Base-by-base conservation (phyloP, 2,329 filamentous ascomycete species). In the Phialophora chinensis region DNA sequence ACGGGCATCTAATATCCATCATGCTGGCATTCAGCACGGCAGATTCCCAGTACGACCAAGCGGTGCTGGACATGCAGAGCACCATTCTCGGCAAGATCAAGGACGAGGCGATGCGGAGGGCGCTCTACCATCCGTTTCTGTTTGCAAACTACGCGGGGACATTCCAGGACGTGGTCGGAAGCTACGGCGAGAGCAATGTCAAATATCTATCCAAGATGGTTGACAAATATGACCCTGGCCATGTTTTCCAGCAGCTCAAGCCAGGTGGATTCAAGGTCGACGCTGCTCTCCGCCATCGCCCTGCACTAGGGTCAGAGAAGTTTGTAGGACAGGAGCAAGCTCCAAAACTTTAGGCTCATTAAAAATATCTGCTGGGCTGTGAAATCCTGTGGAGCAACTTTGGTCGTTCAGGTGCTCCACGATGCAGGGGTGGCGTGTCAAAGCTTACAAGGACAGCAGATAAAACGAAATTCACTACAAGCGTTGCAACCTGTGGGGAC, bases 141-240 rank as follows among this genome's bases (percentile, higher is more conserved):
- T 83, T 83, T 68, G 79, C 83, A 77, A 84, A 83, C 69, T 83
- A 84, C 66, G 81, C 81, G 5, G 75, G 75, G 60, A 73, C 75
- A 71, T 79, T 74, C 62, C 80, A 84, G 69, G 75, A 79, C 66
- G 75, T 79, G 0, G 70, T 84, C 47, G 64, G 72, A 3, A 77
- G 78, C 31, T 84, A 83, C 66, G 80, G 81, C 1, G 54, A 63
- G 14, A 72, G 66, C 8, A 83, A 79, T 53, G 67, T 75, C 38
- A 57, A 70, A 29, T 74, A 68, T 25, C 62, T 83, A 70, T 73
- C 73, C 62, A 63, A 68, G 0, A 69, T 82, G 12, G 75, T 76
- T 10, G 66, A 62, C 17, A 76, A 73, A 60, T 82, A 81, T 63
- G 81, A 83, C 72, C 79, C 81, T 0, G 65, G 63, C 0, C 72